Evolutionary conservation across 495 filamentous ascomycete genomes (phyloP), one percentile per base, ranked within the genome.

Genomic region (Penicillium odoratum): DNA sequence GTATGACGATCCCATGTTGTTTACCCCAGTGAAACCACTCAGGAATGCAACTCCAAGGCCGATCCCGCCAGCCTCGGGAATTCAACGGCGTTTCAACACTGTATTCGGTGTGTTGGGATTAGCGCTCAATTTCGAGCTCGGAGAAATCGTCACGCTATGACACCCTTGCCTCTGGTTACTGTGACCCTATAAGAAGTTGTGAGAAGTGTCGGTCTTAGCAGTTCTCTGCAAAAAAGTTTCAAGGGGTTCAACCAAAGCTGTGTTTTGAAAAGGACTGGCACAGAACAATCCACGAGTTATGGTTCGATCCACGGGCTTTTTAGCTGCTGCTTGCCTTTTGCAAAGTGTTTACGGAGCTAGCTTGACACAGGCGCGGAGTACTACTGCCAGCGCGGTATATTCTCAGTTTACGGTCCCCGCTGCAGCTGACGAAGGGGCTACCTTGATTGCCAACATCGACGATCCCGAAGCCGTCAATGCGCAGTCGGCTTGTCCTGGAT

Each of bases 381-480:
- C 29, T 13, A 51, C 48, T 16, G 18, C 31, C 8, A 38, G 21
- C 26, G 9, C 38, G 5, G 47, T 60, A 43, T 61, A 59, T 29
- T 49, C 65, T 3, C 70, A 79, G 11, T 86, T 81, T 68, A 85
- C 83, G 3, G 74, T 89, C 7, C 86, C 88, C 7, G 73, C 83
- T 13, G 64, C 68, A 38, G 83, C 80, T 7, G 81, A 86, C 56
- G 53, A 70, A 36, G 88, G 88, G 40, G 79, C 70, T 18, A 73
- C 78, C 16, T 58, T 91, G 34, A 70, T 91, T 28, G 87, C 91
- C 36, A 77, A 91, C 64, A 82, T 93, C 64, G 62, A 85, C 43
- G 89, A 93, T 60, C 85, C 89, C 9, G 47, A 88, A 34, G 90
- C 91, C 15, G 74, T 88, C 50, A 74, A 91, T 68, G 81, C 87